Conservation (phyloP, 2,329 filamentous ascomycete species). For the Trichoderma semiorbis region DNA sequence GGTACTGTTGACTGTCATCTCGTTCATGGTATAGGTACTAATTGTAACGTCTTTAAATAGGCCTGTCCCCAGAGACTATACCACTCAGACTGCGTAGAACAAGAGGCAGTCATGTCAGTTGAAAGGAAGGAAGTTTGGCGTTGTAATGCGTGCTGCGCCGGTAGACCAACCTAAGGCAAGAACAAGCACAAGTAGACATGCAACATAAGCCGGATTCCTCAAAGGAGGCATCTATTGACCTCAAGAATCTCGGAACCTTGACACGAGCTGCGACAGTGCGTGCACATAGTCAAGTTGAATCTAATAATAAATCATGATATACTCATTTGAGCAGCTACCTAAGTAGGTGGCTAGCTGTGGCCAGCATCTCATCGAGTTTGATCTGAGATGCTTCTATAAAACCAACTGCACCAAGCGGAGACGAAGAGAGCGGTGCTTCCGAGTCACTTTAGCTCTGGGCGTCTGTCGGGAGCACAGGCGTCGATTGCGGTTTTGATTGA, state of each 20-base stretch:
- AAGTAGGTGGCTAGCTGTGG: background rate
- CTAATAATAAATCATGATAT: background rate
- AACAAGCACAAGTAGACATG: background rate
- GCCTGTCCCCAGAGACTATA: constrained; percentile 44
- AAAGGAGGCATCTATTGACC: background rate
- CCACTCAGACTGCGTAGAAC: constrained; percentile 45
- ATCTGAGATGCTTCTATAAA: background rate
- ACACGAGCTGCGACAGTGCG: background rate
- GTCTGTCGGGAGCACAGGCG: background rate
- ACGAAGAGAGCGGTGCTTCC: background rate
- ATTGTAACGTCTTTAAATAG: constrained; percentile 29
- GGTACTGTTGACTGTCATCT: constrained; percentile 34
- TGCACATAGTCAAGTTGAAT: background rate
- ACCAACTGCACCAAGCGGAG: background rate
- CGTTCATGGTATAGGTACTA: background rate
- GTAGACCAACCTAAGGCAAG: background rate
- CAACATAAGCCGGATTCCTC: background rate
- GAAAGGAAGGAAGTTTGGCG: constrained; percentile 37
- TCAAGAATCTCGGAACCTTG: background rate
- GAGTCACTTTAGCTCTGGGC: background rate
- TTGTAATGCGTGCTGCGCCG: constrained; percentile 36
- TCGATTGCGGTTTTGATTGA: background rate
- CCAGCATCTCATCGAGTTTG: background rate
- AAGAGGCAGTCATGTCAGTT: constrained; percentile 36
- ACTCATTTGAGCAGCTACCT: background rate